A percentile compares a stretch with the other conserved stretches of the same genome.
Evolutionary conservation across 371 early-diverging fungal genomes (phyloP).

Genomic region (Rhizopus microsporus): DNA sequence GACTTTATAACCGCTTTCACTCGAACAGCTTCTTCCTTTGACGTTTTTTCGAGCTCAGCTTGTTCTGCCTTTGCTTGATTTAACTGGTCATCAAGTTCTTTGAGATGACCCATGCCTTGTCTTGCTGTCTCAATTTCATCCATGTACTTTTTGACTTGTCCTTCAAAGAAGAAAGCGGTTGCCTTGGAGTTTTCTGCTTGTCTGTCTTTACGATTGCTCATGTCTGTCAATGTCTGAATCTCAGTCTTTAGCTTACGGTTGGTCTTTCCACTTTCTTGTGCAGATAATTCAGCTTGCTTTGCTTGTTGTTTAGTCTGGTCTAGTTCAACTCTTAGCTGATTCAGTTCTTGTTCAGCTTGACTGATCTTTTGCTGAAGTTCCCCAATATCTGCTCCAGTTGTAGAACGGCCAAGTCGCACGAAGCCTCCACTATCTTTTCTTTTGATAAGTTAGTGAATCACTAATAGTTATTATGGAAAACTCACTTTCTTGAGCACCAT

Average conservation of each 20-base stretch:
- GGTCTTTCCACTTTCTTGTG: constrained; percentile 50
- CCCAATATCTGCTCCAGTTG: constrained; percentile 53
- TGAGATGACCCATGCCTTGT: constrained; percentile 49
- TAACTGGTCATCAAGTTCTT: constrained; percentile 48
- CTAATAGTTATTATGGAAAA: too few relatives aligned
- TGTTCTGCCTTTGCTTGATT: constrained; percentile 42
- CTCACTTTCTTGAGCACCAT: too few relatives aligned
- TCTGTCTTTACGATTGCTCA: constrained; percentile 55
- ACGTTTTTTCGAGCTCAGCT: constrained; percentile 33
- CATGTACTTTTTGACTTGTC: constrained; percentile 53
- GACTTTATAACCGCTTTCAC: constrained; percentile 31
- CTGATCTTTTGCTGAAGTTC: constrained; percentile 52
- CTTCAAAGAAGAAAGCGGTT: constrained; percentile 54
- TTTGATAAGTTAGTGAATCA: not conserved
- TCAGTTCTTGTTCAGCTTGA: constrained; percentile 42
- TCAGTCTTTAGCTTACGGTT: constrained; percentile 52
- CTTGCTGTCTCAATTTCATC: constrained; percentile 53
- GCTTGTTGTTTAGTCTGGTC: constrained; percentile 50
- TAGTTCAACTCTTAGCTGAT: constrained; percentile 34
- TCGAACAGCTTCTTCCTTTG: constrained; percentile 33
- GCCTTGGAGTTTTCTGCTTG: constrained; percentile 56
- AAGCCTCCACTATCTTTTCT: constrained; percentile 7
- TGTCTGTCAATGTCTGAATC: constrained; percentile 52
- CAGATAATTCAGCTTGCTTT: constrained; percentile 47
- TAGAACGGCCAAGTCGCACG: constrained; percentile 21